Base-by-base conservation (phyloP, 768 basidiomycete species). In the Pisolithus sp. region DNA sequence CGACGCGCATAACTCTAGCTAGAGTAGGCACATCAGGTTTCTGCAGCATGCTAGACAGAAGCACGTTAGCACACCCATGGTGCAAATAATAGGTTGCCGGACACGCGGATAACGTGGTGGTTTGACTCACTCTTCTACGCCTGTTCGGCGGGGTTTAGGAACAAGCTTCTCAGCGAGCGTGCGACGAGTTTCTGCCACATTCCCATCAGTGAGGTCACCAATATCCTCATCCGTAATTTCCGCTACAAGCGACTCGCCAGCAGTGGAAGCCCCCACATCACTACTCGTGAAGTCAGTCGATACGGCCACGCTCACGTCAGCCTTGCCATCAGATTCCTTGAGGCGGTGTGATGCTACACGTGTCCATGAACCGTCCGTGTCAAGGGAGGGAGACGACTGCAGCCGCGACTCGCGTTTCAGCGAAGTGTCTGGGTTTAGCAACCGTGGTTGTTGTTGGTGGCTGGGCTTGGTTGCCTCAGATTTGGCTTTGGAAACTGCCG, bases 1-100 rank as follows among this genome's bases (percentile, higher is more conserved):
- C 75, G 4, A 89, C 76, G 21, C 85, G 86, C 73, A 86, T 79
- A 52, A 89, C 84, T 34, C 82, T 80, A n/a, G 85, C 72, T 26
- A 82, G 15, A 67, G 65, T 42, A 64, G 81, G 68, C 47, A 76
- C 65, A 61, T 83, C 78, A 2, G 86, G 73, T 17, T 73, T 70
- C 58, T 82, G 80, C 51, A 86, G 72, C 79, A 85, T 82, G 62
- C 87, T 89, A 61, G 15, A 48, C 28, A 51, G 46, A 58, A 53
- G 52, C 50, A 53, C 12, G 45, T 46, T 48, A 59, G 34, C 34
- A 50, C 7, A 37, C 13, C 46, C 30, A 21, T 31, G 13, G 28
- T 12, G 8, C 7, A 23, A 23, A 17, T 17, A 45, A 18, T 26
- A 17, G 43, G 15, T 46, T 38, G 20, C 37, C 17, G 38, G 13